Evolutionary conservation across 179 eudicot species (phyloP).

Genomic region (Corrigiola litoralis): DNA sequence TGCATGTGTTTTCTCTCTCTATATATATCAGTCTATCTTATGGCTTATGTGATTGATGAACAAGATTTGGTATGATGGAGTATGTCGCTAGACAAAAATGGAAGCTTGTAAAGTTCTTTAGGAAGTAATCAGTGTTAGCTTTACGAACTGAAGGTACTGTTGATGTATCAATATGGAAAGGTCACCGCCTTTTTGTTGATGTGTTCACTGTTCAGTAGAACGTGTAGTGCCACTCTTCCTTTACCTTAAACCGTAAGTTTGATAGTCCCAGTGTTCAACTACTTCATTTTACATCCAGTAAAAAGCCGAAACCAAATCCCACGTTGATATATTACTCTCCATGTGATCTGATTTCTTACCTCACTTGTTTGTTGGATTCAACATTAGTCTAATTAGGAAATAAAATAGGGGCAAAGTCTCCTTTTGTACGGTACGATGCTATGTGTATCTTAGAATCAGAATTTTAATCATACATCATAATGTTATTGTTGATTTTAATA

Average conservation of each 20-base stretch:
- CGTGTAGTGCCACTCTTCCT: neutral
- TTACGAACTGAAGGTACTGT: neutral
- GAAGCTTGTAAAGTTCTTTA: neutral
- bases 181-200: neutral
- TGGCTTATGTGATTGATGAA: constrained; percentile 19
- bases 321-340: neutral
- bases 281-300: neutral
- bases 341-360: constrained; percentile 6
- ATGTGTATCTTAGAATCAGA: no score
- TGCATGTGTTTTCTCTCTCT: constrained; percentile 11
- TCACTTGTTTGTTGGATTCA: neutral
- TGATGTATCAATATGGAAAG: neutral
- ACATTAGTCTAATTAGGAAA: no score
- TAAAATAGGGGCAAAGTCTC: no score
- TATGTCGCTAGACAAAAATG: neutral
- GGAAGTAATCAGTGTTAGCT: neutral
- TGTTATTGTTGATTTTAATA: neutral
- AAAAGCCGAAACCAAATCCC: constrained; percentile 5
- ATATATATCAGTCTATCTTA: no score
- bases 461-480: no score
- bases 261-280: constrained; percentile 12
- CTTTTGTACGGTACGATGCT: no score
- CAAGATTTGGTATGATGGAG: constrained; percentile 11
- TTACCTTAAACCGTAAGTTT: neutral
- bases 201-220: neutral